Conservation (phyloP, 495 filamentous ascomycete species). For the Baudoinia panamericana region DNA sequence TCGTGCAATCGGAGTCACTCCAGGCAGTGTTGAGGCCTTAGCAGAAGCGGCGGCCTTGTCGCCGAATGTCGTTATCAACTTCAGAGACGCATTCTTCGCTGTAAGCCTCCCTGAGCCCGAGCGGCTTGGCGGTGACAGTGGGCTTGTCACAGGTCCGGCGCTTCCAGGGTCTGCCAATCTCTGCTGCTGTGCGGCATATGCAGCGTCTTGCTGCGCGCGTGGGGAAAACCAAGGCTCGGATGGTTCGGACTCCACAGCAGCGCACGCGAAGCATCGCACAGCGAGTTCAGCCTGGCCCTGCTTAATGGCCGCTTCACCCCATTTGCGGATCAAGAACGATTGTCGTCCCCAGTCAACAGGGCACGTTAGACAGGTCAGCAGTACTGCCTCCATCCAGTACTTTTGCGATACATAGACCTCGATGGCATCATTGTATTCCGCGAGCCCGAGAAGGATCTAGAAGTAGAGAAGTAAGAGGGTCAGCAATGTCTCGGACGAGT, state of each 20-base stretch:
- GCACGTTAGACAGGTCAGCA: slow-evolving; percentile 58
- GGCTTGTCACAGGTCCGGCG: slow-evolving; percentile 26
- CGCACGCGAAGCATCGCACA: slow-evolving; percentile 57
- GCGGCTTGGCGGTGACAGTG: slow-evolving; percentile 28
- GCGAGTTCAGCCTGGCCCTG: slow-evolving; percentile 80
- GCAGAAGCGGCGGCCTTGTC: slow-evolving; percentile 38
- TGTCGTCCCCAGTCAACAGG: slow-evolving; percentile 73
- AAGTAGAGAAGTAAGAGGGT: too few relatives aligned
- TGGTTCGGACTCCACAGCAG: slow-evolving; percentile 29
- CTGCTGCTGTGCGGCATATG: slow-evolving; percentile 31
- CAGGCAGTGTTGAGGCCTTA: slow-evolving; percentile 49
- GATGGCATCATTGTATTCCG: slow-evolving; percentile 85
- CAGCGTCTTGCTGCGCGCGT: slow-evolving; percentile 52
- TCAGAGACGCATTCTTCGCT: slow-evolving; percentile 72
- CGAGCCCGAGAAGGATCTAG: slow-evolving; percentile 84
- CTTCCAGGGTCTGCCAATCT: slow-evolving; percentile 9
- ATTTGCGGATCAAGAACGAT: slow-evolving; percentile 74
- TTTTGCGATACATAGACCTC: slow-evolving; percentile 92
- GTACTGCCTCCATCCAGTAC: slow-evolving; percentile 78
- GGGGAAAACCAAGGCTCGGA: slow-evolving; percentile 76
- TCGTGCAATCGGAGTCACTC: slow-evolving; percentile 79
- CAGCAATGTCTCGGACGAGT: too few relatives aligned
- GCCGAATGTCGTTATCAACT: slow-evolving; percentile 77
- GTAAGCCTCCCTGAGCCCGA: slow-evolving; percentile 22
- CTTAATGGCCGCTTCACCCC: slow-evolving; percentile 84